A percentile compares a stretch with the other conserved stretches of the same genome.
Conservation (phyloP, 257 asterid species). For the Knoxia roxburghii region DNA sequence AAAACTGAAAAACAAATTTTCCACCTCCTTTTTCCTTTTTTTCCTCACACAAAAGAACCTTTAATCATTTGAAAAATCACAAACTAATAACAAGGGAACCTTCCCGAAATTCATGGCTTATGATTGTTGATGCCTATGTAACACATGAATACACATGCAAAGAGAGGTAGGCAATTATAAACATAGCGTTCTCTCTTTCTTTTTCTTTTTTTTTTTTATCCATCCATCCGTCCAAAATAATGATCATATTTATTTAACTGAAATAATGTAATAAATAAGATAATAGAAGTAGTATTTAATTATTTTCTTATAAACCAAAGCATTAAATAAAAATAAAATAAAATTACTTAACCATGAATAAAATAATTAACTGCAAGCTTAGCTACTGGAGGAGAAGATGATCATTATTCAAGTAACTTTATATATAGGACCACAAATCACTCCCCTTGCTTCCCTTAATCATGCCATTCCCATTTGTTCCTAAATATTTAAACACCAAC, state of each 20-base stretch:
- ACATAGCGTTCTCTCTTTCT: not conserved
- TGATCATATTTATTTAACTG: no score
- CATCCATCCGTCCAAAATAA: not conserved
- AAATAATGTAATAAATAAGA: no score
- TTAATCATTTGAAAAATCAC: slow-evolving; percentile 5
- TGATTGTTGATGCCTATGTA: slow-evolving; percentile 25
- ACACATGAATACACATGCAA: slow-evolving; percentile 36
- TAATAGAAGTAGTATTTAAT: slow-evolving; percentile 8
- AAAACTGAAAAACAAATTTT: no score
- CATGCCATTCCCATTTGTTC: slow-evolving; percentile 47
- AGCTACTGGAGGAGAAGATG: slow-evolving; percentile 27
- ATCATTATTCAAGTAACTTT: slow-evolving; percentile 26
- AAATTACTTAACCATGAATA: not conserved
- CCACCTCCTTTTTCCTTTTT: no score
- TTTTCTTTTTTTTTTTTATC: no score
- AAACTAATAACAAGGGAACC: slow-evolving; percentile 5
- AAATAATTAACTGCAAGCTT: slow-evolving; percentile 15
- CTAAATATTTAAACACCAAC: slow-evolving; percentile 13
- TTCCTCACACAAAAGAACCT: not conserved
- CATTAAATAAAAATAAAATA: slow-evolving; percentile 9
- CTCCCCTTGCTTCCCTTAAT: slow-evolving; percentile 56
- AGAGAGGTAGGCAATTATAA: slow-evolving; percentile 18
- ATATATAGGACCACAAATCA: slow-evolving; percentile 52
- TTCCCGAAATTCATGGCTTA: slow-evolving; percentile 30
- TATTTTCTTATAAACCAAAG: not conserved